Conservation (phyloP, 805 yeast genomes). For the Nakazawaea peltata region DNA sequence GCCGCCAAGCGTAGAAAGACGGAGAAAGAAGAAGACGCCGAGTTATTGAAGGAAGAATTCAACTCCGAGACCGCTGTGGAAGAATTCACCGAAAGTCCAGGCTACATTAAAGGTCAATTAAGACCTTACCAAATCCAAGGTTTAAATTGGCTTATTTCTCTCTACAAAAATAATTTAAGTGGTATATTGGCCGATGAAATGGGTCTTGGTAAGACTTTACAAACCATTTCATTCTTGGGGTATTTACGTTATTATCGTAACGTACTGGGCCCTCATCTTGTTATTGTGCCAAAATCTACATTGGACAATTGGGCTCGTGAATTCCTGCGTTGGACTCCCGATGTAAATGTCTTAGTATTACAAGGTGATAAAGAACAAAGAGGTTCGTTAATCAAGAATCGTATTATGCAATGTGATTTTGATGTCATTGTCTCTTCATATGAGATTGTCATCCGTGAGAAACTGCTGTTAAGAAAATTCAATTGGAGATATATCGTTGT, state of each 20-base stretch:
- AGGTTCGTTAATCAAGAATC: constrained; percentile 39
- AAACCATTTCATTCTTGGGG: constrained; percentile 71
- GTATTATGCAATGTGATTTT: constrained; percentile 51
- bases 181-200: constrained; percentile 83
- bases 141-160: constrained; percentile 65
- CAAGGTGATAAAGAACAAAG: constrained; percentile 74
- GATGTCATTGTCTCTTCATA: constrained; percentile 68
- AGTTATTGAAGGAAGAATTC: constrained; percentile 54
- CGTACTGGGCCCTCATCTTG: constrained; percentile 64
- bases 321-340: constrained; percentile 74
- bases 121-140: constrained; percentile 74
- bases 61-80: constrained; percentile 23
- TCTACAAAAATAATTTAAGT: constrained; percentile 59
- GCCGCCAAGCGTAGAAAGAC: constrained; percentile 39
- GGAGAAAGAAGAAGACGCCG: constrained; percentile 74
- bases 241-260: constrained; percentile 56
- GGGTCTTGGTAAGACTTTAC: constrained; percentile 80
- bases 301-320: constrained; percentile 78
- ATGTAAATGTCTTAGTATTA: constrained; percentile 57
- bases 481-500: constrained; percentile 72
- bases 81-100: constrained; percentile 45
- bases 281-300: constrained; percentile 75
- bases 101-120: constrained; percentile 48
- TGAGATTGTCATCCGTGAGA: constrained; percentile 72
- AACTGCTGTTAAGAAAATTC: constrained; percentile 55